These are phyloP conservation scores for Sinapis alba DNA, from an alignment of 441 rosid genomes.

Conservation along the genomic window DNA sequence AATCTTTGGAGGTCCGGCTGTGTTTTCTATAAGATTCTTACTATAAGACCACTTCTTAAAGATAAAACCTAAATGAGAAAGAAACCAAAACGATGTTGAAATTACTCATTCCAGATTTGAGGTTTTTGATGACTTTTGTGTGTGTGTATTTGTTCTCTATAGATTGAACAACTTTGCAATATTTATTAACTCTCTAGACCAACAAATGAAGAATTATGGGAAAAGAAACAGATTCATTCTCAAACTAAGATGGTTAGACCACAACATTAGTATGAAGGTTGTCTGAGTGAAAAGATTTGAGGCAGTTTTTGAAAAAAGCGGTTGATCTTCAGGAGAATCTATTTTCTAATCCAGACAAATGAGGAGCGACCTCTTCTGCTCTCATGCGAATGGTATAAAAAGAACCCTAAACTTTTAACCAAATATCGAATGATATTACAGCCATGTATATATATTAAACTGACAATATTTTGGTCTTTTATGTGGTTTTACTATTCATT, in stretches of 20 bases:
- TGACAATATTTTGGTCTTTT: background rate
- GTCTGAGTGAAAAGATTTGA: slow-evolving; percentile 64
- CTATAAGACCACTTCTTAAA: slow-evolving; percentile 76
- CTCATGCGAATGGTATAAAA: slow-evolving; percentile 61
- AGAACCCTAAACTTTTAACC: background rate
- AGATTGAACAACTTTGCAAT: too few species aligned
- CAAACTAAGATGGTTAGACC: too few species aligned
- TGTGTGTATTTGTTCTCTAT: too few species aligned
- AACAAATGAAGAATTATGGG: too few species aligned
- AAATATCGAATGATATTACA: background rate
- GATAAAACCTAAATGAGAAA: slow-evolving; percentile 80
- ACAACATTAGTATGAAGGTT: slow-evolving; percentile 65
- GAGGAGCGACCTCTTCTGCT: slow-evolving; percentile 86
- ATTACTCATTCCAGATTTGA: background rate
- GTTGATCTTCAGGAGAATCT: slow-evolving; percentile 57
- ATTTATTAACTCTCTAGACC: too few species aligned
- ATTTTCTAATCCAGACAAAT: slow-evolving; percentile 70
- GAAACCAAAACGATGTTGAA: background rate
- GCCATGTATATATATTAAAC: background rate
- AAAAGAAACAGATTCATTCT: too few species aligned
- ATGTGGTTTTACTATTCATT: slow-evolving; percentile 13
- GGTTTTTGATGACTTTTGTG: background rate
- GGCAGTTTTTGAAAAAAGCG: slow-evolving; percentile 52
- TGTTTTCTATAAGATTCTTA: slow-evolving; percentile 74
- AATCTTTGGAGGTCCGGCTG: slow-evolving; percentile 96